phyloP scores from a whole-genome alignment of 331 rosid species.

The Acacia pycnantha region DNA sequence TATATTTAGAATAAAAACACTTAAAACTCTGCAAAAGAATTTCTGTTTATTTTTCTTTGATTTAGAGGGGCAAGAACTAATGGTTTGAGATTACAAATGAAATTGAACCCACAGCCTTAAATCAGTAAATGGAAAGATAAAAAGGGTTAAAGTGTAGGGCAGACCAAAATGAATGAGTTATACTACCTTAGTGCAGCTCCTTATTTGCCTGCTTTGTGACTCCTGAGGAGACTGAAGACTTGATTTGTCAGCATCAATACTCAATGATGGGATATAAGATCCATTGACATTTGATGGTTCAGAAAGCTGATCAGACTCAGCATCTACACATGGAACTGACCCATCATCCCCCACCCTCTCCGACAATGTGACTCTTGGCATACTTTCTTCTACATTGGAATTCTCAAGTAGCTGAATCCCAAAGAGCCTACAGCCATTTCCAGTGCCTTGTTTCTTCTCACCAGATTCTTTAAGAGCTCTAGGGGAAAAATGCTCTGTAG shows the following conservation, averaged over 20 bases:
- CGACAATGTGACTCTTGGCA: slow-evolving; percentile 36
- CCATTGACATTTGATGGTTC: slow-evolving; percentile 73
- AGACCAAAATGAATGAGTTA: not conserved
- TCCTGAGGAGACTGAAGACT: slow-evolving; percentile 62
- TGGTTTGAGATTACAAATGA: not conserved
- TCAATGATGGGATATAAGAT: slow-evolving; percentile 63
- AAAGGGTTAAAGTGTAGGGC: not conserved
- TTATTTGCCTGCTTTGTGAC: slow-evolving; percentile 64
- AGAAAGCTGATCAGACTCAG: slow-evolving; percentile 62
- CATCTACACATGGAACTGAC: slow-evolving; percentile 46
- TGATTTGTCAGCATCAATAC: slow-evolving; percentile 81
- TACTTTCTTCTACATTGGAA: slow-evolving; percentile 47
- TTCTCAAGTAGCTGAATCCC: slow-evolving; percentile 69
- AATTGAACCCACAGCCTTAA: too few species aligned
- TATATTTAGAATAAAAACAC: not conserved
- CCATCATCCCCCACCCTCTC: slow-evolving; percentile 45
- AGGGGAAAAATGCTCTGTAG: slow-evolving; percentile 28
- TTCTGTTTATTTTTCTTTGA: too few species aligned
- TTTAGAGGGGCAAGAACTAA: not conserved
- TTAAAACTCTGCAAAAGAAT: not conserved
- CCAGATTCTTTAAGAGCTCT: slow-evolving; percentile 44
- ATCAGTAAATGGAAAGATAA: not conserved
- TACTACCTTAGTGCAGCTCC: slow-evolving; percentile 83
- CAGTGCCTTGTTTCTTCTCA: slow-evolving; percentile 56
- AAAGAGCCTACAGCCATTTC: slow-evolving; percentile 68